These are phyloP conservation scores for Artemisia annua DNA, from an alignment of 129 eudicot species.

Conservation along the genomic window DNA sequence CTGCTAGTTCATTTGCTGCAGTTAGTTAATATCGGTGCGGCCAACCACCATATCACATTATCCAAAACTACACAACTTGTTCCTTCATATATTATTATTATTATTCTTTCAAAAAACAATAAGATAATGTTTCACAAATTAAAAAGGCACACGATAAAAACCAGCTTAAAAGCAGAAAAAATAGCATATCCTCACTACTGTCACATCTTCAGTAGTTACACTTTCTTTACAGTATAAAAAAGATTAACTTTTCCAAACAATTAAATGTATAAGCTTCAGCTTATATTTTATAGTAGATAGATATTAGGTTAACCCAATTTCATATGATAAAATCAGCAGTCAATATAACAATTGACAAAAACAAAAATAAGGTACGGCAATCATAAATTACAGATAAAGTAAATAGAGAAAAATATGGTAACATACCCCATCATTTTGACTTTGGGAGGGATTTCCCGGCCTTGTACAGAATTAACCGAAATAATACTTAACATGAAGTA, in stretches of 20 bases:
- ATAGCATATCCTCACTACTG: no score
- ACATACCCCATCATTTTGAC: slow-evolving; percentile 66
- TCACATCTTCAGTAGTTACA: no score
- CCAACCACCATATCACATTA: background rate
- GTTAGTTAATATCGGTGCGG: background rate
- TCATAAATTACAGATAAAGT: background rate
- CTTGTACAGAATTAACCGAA: slow-evolving; percentile 23
- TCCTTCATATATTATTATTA: background rate
- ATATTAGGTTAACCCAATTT: background rate
- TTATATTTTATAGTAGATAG: slow-evolving; percentile 7
- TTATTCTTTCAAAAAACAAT: background rate
- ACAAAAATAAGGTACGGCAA: background rate
- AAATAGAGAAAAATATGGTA: slow-evolving; percentile 14
- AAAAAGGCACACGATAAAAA: no score
- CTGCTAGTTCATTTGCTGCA: background rate
- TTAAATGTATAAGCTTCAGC: background rate
- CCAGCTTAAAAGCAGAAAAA: no score
- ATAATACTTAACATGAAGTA: no score
- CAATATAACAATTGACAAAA: slow-evolving; percentile 11
- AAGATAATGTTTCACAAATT: no score
- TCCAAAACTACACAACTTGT: background rate
- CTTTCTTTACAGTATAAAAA: background rate
- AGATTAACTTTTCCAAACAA: background rate
- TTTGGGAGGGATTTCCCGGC: slow-evolving; percentile 76
- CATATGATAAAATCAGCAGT: slow-evolving; percentile 13